Conservation (phyloP, 208 protist genomes). For the Leishmania martiniquensis region DNA sequence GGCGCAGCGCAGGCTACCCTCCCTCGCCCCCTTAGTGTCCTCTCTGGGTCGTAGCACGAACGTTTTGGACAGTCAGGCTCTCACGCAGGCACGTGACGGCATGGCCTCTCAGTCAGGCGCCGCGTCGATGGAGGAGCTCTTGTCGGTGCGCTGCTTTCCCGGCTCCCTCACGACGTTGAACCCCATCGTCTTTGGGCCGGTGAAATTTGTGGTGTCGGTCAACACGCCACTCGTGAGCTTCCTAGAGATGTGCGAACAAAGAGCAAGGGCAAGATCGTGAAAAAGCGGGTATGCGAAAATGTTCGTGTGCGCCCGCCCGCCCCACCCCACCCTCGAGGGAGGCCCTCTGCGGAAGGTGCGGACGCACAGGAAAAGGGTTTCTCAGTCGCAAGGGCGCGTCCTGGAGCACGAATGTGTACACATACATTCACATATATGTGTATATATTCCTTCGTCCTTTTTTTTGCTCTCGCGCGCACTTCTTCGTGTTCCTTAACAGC, state of each 20-base stretch:
- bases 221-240: conserved; percentile 32
- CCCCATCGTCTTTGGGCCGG: conserved; percentile 5
- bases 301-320: too few relatives aligned
- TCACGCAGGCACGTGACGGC: conserved; percentile 31
- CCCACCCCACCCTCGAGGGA: too few relatives aligned
- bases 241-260: conserved; percentile 7
- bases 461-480: background rate
- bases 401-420: background rate
- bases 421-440: background rate
- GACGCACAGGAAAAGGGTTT: background rate
- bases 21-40: conserved; percentile 46
- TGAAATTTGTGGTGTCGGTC: conserved; percentile 17
- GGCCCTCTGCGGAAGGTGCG: background rate
- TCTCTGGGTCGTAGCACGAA: conserved; percentile 28
- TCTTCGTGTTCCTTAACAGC: background rate
- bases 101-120: conserved; percentile 24
- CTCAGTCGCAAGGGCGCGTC: background rate
- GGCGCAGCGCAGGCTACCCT: conserved; percentile 62
- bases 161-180: conserved; percentile 7
- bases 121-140: conserved; percentile 22
- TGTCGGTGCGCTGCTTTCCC: background rate
- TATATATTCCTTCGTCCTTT: background rate
- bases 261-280: background rate
- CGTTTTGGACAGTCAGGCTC: conserved; percentile 27
- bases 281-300: too few relatives aligned